Base-by-base conservation (phyloP, 495 filamentous ascomycete genomes). In the Podospora pseudopauciseta region DNA sequence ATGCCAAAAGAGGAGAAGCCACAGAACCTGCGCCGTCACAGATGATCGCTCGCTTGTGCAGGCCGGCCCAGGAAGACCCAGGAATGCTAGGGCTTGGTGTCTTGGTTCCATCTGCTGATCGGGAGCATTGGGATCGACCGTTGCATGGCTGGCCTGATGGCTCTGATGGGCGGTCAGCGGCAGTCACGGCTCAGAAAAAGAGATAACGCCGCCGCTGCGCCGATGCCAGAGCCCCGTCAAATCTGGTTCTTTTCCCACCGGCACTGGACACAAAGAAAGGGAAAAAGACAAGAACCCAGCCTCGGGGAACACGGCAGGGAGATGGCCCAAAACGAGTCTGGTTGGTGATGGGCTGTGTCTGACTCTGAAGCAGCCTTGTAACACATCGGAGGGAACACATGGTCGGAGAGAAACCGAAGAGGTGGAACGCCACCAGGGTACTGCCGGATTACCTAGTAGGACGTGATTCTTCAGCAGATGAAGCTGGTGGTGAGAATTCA, bases 311-410 rank as follows among this genome's bases (percentile, higher is more conserved):
- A 55, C 49, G 18, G 5, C 34, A 27, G 20, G 62, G 20, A 39
- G 34, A 39, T 39, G 34, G 9, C n/a, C 16, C 30, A 63, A 19
- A 58, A 58, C 55, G 19, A 26, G 0, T 4, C 55, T 20, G n/a
- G 23, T 18, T 7, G 7, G 18, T 26, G 55, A 58, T 58, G 55
- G 55, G 28, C n/a, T 53, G 26, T 53, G 65, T 63, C 34, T 60
- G 18, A 34, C 34, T 20, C 28, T 66, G 44, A 66, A 63, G 64
- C 67, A 66, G 60, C 30, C 55, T 18, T 49, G 23, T 34, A 32
- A 58, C 56, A 26, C 60, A 34, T 23, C 32, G 44, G 53, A 53
- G 60, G 63, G 65, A 32, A 59, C 39, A 61, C 5, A 11, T 26
- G 26, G 19, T 32, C 53, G 19, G 18, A 27, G 44, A 19, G 58